Evolutionary conservation across 2,329 filamentous ascomycete genomes (phyloP), one percentile per base, ranked within the genome.

Genomic region (Colletotrichum trifolii): DNA sequence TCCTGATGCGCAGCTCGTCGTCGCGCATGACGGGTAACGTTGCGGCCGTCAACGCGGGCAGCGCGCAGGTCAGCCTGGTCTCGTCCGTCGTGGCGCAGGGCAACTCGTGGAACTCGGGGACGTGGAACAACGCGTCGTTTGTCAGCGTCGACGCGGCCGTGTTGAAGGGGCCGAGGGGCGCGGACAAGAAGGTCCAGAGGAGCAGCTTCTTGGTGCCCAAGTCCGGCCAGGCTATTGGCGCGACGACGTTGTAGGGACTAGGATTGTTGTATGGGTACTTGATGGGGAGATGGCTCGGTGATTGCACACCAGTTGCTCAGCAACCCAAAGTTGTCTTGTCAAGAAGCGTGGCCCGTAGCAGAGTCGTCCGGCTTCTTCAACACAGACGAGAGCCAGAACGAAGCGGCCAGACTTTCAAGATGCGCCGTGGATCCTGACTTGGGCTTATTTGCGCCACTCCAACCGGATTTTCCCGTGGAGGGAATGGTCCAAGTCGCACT

Each of bases 171-270:
- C 68, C 74, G 1, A 73, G 80, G 35, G 74, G 68, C 6, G 69
- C 75, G 4, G 70, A 76, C 67, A 78, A 78, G 13, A 77, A 72
- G 65, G 75, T 82, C 25, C 71, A 71, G 38, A 73, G 73, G 1
- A 81, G 78, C 63, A 69, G 78, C 53, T 82, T 82, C 64, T 68
- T 82, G 69, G 55, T 81, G 8, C 78, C 79, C 1, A 69, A 71
- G 2, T 73, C 72, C 33, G 78, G 77, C 0, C 69, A 71, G 13
- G 73, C 73, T 4, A 77, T 81, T 69, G 79, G 79, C 7, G 80
- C 79, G 4, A 80, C 78, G 2, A 68, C 66, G 33, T 52, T 49
- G 9, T 39, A 40, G 38, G 38, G 38, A 8, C 8, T 40, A 40
- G 12, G 17, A 3, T 17, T 17, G 17, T 17, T 17, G 17, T 17